phyloP scores from a whole-genome alignment of 495 filamentous ascomycete genomes.

The Lasiosphaeriaceae sp. region DNA sequence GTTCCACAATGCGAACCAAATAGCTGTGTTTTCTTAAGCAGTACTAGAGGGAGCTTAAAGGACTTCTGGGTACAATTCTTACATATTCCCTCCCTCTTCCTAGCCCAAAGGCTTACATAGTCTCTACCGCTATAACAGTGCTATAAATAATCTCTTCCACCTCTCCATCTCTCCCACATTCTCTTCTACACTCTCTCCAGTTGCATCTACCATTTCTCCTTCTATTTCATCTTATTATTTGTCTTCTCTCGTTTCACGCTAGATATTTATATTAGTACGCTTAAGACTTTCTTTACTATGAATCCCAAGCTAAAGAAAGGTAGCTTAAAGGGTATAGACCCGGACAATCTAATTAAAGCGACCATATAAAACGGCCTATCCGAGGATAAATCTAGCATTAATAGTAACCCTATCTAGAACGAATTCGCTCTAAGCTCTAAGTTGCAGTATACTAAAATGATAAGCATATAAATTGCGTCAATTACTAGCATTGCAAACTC shows the following conservation, averaged over 20 bases:
- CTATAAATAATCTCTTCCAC: not conserved
- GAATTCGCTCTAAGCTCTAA: not conserved
- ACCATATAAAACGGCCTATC: slow-evolving; percentile 1
- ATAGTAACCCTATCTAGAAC: not conserved
- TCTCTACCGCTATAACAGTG: not conserved
- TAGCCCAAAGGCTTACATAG: not conserved
- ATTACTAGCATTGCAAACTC: not conserved
- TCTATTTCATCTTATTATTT: not conserved
- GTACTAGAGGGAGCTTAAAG: not conserved
- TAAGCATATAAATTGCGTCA: slow-evolving; percentile 2
- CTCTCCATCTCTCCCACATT: not conserved
- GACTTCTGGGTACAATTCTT: not conserved
- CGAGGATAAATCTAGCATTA: not conserved
- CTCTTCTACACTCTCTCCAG: slow-evolving; percentile 1
- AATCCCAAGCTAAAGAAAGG: slow-evolving; percentile 1
- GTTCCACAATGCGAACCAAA: not conserved
- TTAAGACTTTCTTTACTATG: not conserved
- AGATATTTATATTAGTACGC: not conserved
- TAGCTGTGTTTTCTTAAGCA: not conserved
- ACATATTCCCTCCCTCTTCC: not conserved
- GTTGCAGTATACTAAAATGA: not conserved
- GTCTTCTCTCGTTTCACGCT: not conserved
- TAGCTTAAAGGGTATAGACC: not conserved
- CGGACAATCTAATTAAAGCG: not conserved
- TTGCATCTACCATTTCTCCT: not conserved